A percentile compares a stretch with the other conserved stretches of the same genome.
Conservation (phyloP, 805 yeast species). For the Metschnikowia vanudenii region DNA sequence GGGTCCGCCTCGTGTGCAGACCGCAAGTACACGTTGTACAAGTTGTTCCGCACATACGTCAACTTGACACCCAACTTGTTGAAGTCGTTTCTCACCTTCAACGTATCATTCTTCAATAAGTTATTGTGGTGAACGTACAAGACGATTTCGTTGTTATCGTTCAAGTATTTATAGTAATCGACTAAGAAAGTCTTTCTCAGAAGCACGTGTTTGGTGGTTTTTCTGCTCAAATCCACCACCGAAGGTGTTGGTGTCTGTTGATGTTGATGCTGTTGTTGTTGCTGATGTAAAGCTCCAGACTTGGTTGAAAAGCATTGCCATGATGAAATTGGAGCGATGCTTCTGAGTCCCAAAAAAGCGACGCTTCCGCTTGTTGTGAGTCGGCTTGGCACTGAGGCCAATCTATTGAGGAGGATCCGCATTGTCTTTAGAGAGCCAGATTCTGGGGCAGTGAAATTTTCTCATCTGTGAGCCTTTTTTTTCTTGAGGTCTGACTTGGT, state of each 20-base stretch:
- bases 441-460: background rate
- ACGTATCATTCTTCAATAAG: conserved; percentile 66
- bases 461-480: background rate
- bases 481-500: background rate
- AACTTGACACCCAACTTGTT: conserved; percentile 65
- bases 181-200: conserved; percentile 85
- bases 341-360: background rate
- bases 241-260: background rate
- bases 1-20: conserved; percentile 74
- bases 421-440: background rate
- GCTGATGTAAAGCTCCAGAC: background rate
- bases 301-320: conserved; percentile 6
- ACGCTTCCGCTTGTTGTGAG: background rate
- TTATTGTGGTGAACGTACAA: conserved; percentile 86
- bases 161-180: conserved; percentile 71
- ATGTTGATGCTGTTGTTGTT: background rate
- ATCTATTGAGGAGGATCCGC: conserved; percentile 5
- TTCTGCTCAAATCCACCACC: conserved; percentile 23
- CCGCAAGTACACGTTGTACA: conserved; percentile 75
- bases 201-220: conserved; percentile 58
- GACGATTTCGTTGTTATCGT: conserved; percentile 66
- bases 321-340: background rate
- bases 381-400: conserved; percentile 1
- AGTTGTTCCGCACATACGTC: conserved; percentile 62
- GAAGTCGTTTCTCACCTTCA: conserved; percentile 59